Conservation (phyloP, 2,329 filamentous ascomycete genomes). For the Taxawa tesnikishii region DNA sequence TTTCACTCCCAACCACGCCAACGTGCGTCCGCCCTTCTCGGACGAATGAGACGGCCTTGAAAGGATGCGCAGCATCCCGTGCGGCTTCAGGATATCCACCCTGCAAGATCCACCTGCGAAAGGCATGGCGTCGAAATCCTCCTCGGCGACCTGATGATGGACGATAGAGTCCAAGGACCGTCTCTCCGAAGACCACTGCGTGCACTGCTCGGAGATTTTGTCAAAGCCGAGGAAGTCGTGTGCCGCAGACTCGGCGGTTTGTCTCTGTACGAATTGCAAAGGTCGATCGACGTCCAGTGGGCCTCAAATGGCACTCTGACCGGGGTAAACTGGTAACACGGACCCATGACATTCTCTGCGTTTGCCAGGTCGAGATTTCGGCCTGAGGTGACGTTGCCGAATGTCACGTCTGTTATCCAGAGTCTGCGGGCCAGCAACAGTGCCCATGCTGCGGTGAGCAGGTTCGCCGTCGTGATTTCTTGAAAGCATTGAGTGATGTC, state of each 20-base stretch:
- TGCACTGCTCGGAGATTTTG: conserved; percentile 22
- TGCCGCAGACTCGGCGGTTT: conserved; percentile 19
- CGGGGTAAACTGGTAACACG: conserved; percentile 56
- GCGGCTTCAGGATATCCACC: conserved; percentile 23
- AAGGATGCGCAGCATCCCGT: conserved; percentile 47
- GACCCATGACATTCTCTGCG: conserved; percentile 47
- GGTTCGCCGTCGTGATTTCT: conserved; percentile 19
- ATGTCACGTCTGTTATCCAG: conserved; percentile 39
- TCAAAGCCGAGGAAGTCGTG: conserved; percentile 25
- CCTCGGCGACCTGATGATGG: conserved; percentile 25
- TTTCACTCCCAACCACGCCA: conserved; percentile 49
- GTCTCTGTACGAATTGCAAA: conserved; percentile 23
- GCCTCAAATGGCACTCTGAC: conserved; percentile 45
- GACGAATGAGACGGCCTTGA: conserved; percentile 51
- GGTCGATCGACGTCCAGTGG: conserved; percentile 27
- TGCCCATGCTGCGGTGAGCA: conserved; percentile 47
- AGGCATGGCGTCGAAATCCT: conserved; percentile 45
- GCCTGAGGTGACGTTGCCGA: conserved; percentile 53
- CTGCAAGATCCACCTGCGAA: conserved; percentile 22
- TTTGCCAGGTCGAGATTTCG: conserved; percentile 45
- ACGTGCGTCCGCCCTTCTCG: conserved; percentile 39
- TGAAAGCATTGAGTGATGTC: conserved; percentile 9
- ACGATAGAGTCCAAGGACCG: conserved; percentile 26
- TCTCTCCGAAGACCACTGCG: conserved; percentile 16
- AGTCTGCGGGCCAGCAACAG: conserved; percentile 41